Base-by-base conservation (phyloP, 2,329 filamentous ascomycete species). In the Delphinella strobiligena region DNA sequence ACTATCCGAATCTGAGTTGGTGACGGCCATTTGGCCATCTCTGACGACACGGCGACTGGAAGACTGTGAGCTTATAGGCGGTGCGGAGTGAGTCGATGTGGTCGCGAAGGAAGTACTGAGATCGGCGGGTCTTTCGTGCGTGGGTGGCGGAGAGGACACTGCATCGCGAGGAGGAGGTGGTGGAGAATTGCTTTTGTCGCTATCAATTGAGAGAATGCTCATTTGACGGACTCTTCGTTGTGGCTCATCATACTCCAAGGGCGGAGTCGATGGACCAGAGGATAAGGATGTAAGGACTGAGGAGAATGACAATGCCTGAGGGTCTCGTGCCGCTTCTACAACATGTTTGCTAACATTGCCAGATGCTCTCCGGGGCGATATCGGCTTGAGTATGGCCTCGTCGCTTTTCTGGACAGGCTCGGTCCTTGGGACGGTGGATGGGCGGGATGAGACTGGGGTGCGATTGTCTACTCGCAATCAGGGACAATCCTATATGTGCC, bases 31-130 rank as follows among this genome's bases (percentile, higher is more conserved):
- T 38, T 67, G 55, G 2, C 73, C 73, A 49, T 70, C 62, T 42
- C 64, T 81, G 40, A 80, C 62, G 10, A 74, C 42, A 12, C 62
- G 55, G 59, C 49, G 75, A 65, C 55, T 74, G 64, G 43, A 67
- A 61, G 36, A 57, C 42, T 46, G 47, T 11, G 51, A 56, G 46
- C 49, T 53, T 19, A 50, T 27, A 7, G 51, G 51, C 4, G 51
- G 41, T 19, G 47, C 54, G 1, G 57, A 56, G 3, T 56, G 47
- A 2, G 54, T 59, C 14, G 58, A 49, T 39, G 47, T 47, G 32
- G 54, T 51, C 4, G 50, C 47, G 12, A 27, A 27, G 22, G 22
- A 27, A 12, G 22, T 36, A 50, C 52, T 5, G 49, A 50, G 2
- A 14, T 17, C 16, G 8, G 12, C 8, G 8, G 44, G 33, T 12